These are phyloP conservation scores for Trichomonas vaginalis DNA, from an alignment of 208 protist genomes.

Conservation along the genomic window DNA sequence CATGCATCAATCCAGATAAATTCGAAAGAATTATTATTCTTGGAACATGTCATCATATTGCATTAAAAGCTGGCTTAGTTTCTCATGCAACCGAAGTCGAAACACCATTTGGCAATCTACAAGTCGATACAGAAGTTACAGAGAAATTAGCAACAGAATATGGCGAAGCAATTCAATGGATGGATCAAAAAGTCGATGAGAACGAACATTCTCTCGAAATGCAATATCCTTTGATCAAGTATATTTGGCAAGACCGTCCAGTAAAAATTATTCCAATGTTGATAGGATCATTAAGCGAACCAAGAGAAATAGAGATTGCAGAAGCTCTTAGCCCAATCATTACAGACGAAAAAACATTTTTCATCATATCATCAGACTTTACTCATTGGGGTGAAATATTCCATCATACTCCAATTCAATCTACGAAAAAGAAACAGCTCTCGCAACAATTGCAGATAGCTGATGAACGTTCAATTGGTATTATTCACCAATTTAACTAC, in stretches of 20 bases:
- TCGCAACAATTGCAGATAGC: background rate
- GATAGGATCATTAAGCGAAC: background rate
- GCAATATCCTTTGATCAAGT: constrained; percentile 3
- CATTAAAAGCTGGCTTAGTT: background rate
- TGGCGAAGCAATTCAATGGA: background rate
- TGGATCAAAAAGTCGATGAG: background rate
- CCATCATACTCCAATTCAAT: background rate
- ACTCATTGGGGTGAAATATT: background rate
- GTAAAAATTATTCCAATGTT: background rate
- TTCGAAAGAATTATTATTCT: background rate
- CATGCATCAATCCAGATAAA: background rate
- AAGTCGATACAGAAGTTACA: background rate
- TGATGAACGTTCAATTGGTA: background rate
- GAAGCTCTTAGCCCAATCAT: background rate
- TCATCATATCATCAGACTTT: background rate
- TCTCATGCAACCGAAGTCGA: background rate
- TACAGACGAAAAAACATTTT: background rate
- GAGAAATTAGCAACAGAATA: background rate
- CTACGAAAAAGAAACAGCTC: background rate
- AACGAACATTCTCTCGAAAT: background rate
- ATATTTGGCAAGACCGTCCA: background rate
- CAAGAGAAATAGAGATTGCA: background rate
- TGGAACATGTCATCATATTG: background rate
- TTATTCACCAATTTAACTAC: background rate
- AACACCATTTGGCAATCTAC: background rate